Evolutionary conservation across 805 yeast species (phyloP), one percentile per base, ranked within the genome.

Genomic region (Sungouiozyma intestinalis): DNA sequence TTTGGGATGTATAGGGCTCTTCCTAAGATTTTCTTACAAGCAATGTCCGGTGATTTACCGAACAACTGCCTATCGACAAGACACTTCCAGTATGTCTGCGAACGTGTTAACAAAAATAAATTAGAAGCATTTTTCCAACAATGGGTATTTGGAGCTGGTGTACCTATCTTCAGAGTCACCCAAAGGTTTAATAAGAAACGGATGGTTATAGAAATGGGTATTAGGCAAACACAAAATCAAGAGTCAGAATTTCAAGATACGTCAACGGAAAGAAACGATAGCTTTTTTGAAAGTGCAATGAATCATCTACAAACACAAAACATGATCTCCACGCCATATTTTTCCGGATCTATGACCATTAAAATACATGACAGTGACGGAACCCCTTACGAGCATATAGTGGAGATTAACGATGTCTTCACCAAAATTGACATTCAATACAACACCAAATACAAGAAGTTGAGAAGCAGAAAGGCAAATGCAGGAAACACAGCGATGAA

Each of bases 321-420:
- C 4, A 45, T 48, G 17, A 49, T 49, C 21, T 38, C 48, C 16
- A 53, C 59, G 2, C 53, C 60, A 0, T 72, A 79, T 2, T 85
- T 88, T 55, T 74, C 85, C 0, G 99, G 99, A 0, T 96, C 97
- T 0, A 85, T 92, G 84, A 92, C 99, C 0, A 85, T 92, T 32
- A 70, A 98, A 54, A 88, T 92, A 32, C 98, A 92, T 58, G 99
- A 92, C 56, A 94, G 96, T 0, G 97, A 92, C 61, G 98, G 98
- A 7, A 86, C 97, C 0, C 98, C 99, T 0, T 92, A 92, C 57
- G 99, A 92, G 55, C 99, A 92, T 59, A 90, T 92, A 38, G 95
- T 92, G 17, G 94, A 86, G 49, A 67, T 92, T 40, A 85, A 86
- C 52, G 97, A 90, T 36, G 74, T 78, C 1, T 77, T 79, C 50